Base-by-base conservation (phyloP, 306 rosid species). In the Lithocarpus polystachyus region DNA sequence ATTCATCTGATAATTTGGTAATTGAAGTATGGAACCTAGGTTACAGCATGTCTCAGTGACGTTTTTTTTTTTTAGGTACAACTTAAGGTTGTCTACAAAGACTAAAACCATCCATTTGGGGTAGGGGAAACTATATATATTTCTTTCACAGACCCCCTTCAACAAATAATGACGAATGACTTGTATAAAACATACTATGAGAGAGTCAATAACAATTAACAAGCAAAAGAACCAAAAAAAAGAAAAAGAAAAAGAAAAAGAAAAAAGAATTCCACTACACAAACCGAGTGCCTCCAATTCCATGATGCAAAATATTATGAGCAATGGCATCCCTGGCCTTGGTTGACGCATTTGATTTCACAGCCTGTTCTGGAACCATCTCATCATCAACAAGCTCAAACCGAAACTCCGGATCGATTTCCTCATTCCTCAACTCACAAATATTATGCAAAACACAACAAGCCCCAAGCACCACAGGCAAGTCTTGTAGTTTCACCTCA, bases 271-370 rank as follows among this genome's bases (percentile, higher is more conserved):
- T 61, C 20, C 19, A 52, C 84, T 84, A 93, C 22, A 93, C 86
- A 86, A 90, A 95, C 37, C 94, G 73, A 65, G 98, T 89, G 73
- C 98, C 99, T 4, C 97, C 99, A 43, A 93, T 86, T 31, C 99
- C 99, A 86, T 91, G 99, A 77, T 96, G 98, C 69, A 96, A 75
- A n/a, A 96, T 89, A 86, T 96, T 93, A 85, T 96, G 99, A 59
- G 99, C 98, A 86, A 96, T 96, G 52, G 89, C 73, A 70, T 96
- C 99, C 79, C 99, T 86, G 6, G 97, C 90, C 82, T 93, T 90
- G 86, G 82, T 83, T 0, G 99, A 88, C 52, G 55, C 82, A 1
- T 60, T 73, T 7, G 98, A 93, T 79, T 94, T 90, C 79, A 90
- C 26, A 61, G 87, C 64, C 29, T 62, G 77, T 78, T 93, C 96